These are phyloP conservation scores for Coniosporium tulheliwenetii DNA, from an alignment of 2,329 filamentous ascomycete genomes.

Conservation along the genomic window DNA sequence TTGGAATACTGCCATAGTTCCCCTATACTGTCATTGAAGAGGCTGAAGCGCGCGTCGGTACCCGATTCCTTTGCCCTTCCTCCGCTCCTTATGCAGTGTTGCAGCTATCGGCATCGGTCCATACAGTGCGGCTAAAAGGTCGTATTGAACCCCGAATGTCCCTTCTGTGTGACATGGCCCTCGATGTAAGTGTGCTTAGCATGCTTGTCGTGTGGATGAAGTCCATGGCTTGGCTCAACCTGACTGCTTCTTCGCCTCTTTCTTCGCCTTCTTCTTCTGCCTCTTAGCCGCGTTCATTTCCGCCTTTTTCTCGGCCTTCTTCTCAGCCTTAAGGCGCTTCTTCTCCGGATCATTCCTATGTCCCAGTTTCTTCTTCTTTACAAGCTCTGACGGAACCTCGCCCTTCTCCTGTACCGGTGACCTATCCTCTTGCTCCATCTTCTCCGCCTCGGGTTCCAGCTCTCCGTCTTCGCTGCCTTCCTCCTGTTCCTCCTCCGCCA, in stretches of 20 bases:
- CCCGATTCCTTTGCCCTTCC: too few relatives aligned
- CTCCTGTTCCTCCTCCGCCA: constrained; percentile 5
- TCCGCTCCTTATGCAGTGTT: too few relatives aligned
- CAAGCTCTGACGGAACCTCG: constrained; percentile 1
- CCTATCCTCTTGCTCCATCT: not conserved
- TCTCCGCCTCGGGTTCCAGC: not conserved
- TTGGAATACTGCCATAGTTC: too few relatives aligned
- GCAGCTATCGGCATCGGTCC: too few relatives aligned
- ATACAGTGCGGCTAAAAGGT: too few relatives aligned
- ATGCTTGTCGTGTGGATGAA: too few relatives aligned
- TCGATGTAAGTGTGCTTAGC: too few relatives aligned
- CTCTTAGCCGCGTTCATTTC: constrained; percentile 12
- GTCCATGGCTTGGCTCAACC: too few relatives aligned
- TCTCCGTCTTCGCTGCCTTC: constrained; percentile 1
- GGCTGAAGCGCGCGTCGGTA: too few relatives aligned
- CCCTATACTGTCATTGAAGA: too few relatives aligned
- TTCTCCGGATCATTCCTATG: not conserved
- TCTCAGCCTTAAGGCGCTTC: constrained; percentile 6
- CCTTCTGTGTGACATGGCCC: too few relatives aligned
- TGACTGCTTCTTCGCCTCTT: not conserved
- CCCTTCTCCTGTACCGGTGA: not conserved
- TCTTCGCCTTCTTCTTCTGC: constrained; percentile 7
- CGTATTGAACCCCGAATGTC: too few relatives aligned
- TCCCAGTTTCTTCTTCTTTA: constrained; percentile 1
- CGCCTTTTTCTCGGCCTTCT: constrained; percentile 9